These are phyloP conservation scores for Syzygium malaccense DNA, from an alignment of 441 rosid genomes.

Conservation along the genomic window DNA sequence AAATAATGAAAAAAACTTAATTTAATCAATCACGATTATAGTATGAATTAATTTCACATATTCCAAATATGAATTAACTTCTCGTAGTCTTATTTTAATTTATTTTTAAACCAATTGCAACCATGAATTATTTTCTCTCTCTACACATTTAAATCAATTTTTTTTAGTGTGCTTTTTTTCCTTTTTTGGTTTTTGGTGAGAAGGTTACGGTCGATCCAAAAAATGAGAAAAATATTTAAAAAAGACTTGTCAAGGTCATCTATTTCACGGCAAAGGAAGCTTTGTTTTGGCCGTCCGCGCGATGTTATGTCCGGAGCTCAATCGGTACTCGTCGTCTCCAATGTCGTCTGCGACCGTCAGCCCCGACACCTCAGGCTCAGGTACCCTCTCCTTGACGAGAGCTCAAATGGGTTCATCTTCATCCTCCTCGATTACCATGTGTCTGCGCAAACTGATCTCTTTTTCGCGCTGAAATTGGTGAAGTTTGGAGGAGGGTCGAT, in stretches of 20 bases:
- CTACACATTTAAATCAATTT: neutral
- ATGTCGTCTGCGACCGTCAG: neutral
- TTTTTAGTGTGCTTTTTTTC: too few species aligned
- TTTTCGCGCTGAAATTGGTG: neutral
- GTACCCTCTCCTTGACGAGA: neutral
- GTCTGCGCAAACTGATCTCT: neutral
- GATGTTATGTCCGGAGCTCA: neutral
- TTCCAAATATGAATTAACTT: neutral
- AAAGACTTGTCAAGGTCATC: too few species aligned
- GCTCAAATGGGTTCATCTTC: neutral
- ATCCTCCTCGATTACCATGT: neutral
- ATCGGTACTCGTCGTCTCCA: neutral
- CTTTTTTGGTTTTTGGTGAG: too few species aligned
- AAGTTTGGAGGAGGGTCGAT: neutral
- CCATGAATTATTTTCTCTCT: neutral
- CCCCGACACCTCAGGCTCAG: neutral
- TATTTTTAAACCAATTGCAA: neutral
- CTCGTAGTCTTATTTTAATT: neutral
- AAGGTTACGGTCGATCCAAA: too few species aligned
- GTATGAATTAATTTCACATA: neutral
- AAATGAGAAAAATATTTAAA: too few species aligned
- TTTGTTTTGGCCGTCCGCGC: neutral
- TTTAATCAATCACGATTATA: neutral
- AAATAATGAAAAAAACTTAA: neutral
- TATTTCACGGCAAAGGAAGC: neutral